phyloP scores from a whole-genome alignment of 2,329 filamentous ascomycete genomes.

The Coniochaeta ligniaria region DNA sequence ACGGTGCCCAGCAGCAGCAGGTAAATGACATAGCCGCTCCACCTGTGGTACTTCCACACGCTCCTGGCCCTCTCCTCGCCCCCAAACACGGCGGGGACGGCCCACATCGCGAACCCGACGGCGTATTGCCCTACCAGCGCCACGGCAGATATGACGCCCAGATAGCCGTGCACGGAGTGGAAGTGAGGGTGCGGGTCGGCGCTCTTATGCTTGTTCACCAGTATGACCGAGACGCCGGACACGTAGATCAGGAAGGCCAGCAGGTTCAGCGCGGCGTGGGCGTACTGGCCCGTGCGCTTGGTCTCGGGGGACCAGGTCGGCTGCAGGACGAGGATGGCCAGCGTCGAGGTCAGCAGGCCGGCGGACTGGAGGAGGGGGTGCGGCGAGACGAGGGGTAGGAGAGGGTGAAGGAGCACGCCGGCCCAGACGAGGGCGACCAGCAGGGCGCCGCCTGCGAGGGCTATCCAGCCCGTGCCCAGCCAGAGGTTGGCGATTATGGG shows the following conservation, averaged over 20 bases:
- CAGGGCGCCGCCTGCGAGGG: slow-evolving; percentile 71
- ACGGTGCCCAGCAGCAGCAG: slow-evolving; percentile 68
- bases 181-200: slow-evolving; percentile 63
- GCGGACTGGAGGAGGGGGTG: slow-evolving; percentile 44
- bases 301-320: slow-evolving; percentile 73
- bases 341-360: slow-evolving; percentile 66
- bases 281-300: slow-evolving; percentile 53
- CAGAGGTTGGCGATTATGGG: slow-evolving; percentile 8
- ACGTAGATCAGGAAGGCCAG: slow-evolving; percentile 55
- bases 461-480: slow-evolving; percentile 71
- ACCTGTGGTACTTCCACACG: slow-evolving; percentile 85
- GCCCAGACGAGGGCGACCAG: slow-evolving; percentile 73
- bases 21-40: slow-evolving; percentile 67
- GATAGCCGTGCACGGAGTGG: slow-evolving; percentile 70
- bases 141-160: slow-evolving; percentile 71
- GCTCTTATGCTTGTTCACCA: slow-evolving; percentile 67
- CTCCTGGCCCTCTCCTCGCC: slow-evolving; percentile 71
- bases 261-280: slow-evolving; percentile 66
- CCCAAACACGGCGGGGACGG: slow-evolving; percentile 66
- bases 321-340: slow-evolving; percentile 80
- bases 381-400: slow-evolving; percentile 17
- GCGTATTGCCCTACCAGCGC: slow-evolving; percentile 65
- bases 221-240: slow-evolving; percentile 63
- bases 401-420: slow-evolving; percentile 53
- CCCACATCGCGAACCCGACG: slow-evolving; percentile 80